Conservation (phyloP, 2,329 filamentous ascomycete genomes). For the Penicillium sp. region DNA sequence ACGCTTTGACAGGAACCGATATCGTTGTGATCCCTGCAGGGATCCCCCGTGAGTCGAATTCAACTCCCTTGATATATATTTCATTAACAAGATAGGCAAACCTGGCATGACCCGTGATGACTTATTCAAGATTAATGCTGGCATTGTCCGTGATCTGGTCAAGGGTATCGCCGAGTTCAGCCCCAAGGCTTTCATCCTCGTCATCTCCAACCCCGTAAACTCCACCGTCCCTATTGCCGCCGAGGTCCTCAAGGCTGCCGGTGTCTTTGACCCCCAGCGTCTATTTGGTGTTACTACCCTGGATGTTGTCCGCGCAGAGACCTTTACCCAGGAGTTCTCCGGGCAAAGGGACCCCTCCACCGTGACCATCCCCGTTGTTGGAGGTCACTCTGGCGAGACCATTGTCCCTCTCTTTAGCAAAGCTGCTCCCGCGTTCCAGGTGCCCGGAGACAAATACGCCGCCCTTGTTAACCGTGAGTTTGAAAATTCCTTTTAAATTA, state of each 20-base stretch:
- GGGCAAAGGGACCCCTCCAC: constrained; percentile 83
- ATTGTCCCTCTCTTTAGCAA: constrained; percentile 98
- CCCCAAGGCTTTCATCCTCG: constrained; percentile 91
- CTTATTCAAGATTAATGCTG: constrained; percentile 99
- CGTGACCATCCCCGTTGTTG: constrained; percentile 87
- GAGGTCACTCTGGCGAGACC: constrained; percentile 96
- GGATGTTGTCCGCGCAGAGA: constrained; percentile 97
- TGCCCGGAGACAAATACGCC: constrained; percentile 88
- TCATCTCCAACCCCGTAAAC: constrained; percentile 99
- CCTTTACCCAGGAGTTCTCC: constrained; percentile 85
- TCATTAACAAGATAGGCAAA: constrained; percentile 70
- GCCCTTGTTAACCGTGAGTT: constrained; percentile 79
- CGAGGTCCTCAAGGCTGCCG: constrained; percentile 91
- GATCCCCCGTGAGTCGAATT: constrained; percentile 78
- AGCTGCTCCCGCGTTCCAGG: constrained; percentile 76
- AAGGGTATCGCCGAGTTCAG: constrained; percentile 84
- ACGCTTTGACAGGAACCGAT: constrained; percentile 89
- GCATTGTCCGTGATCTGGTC: constrained; percentile 93
- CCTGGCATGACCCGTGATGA: constrained; percentile 99
- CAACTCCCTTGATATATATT: too few species aligned
- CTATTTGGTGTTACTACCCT: constrained; percentile 99
- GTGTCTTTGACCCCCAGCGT: constrained; percentile 92
- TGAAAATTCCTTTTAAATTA: neutral
- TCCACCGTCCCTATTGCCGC: constrained; percentile 97
- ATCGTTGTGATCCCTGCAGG: constrained; percentile 97